Evolutionary conservation across 2,329 filamentous ascomycete species (phyloP).

Genomic region (Colletotrichum truncatum): DNA sequence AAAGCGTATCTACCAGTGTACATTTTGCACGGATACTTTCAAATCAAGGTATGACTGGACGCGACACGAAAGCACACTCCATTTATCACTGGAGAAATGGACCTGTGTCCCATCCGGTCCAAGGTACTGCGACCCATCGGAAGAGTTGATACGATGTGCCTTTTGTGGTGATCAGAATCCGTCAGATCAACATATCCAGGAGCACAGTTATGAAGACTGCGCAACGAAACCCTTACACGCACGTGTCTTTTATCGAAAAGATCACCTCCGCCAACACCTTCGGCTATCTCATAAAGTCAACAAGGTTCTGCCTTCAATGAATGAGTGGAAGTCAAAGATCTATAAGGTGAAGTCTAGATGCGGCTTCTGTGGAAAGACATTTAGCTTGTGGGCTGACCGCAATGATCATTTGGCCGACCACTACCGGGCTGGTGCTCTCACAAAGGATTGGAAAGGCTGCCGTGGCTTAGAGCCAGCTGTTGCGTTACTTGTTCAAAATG

Average conservation of each 20-base stretch:
- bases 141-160: not conserved
- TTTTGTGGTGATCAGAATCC: not conserved
- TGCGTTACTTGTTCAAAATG: not conserved
- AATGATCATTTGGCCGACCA: not conserved
- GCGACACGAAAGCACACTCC: not conserved
- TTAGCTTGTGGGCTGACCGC: not conserved
- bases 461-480: not conserved
- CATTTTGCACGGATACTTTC: not conserved
- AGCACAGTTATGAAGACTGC: not conserved
- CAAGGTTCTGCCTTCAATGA: not conserved
- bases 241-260: not conserved
- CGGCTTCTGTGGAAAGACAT: not conserved
- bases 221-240: not conserved
- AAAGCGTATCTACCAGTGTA: not conserved
- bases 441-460: not conserved
- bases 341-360: not conserved
- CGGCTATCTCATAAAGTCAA: not conserved
- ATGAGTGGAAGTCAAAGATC: not conserved
- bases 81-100: not conserved
- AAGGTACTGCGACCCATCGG: not conserved
- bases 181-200: not conserved
- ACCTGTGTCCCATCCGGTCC: not conserved
- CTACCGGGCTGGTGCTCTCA: not conserved
- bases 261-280: not conserved
- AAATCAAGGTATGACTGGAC: not conserved